Percentiles rank a stretch among this genome's conserved stretches.
These are phyloP conservation scores for Calonectria crousiana DNA, from an alignment of 2,329 filamentous ascomycete genomes.

Conservation along the genomic window DNA sequence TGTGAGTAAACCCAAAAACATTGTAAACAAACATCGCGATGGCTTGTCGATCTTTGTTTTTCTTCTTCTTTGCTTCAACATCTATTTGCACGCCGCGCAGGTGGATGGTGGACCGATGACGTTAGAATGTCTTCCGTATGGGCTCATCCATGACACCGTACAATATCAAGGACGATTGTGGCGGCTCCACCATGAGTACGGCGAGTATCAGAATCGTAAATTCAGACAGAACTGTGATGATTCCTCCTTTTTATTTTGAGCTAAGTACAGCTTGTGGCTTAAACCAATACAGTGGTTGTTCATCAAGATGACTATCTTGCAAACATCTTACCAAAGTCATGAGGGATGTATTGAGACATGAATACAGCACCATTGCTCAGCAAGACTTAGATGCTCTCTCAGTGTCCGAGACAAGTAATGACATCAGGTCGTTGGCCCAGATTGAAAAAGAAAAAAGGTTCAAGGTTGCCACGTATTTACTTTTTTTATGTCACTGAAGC, in stretches of 20 bases:
- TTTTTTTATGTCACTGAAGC: background rate
- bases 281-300: background rate
- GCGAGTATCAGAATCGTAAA: background rate
- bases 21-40: background rate
- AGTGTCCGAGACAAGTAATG: background rate
- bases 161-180: background rate
- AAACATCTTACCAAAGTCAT: background rate
- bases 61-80: background rate
- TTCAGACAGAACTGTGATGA: background rate
- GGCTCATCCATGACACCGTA: background rate
- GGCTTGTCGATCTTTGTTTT: background rate
- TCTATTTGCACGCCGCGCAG: background rate
- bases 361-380: background rate
- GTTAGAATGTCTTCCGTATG: background rate
- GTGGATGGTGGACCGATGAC: background rate
- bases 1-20: background rate
- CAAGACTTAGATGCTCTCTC: background rate
- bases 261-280: background rate
- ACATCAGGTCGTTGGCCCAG: background rate
- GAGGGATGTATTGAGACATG: background rate
- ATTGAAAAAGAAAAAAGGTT: background rate
- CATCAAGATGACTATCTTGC: background rate
- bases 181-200: background rate
- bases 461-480: background rate
- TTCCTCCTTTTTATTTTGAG: background rate